A percentile compares a stretch with the other conserved stretches of the same genome.
Conservation (phyloP, 176 grass and related monocot species). For the Aegilops speltoides region DNA sequence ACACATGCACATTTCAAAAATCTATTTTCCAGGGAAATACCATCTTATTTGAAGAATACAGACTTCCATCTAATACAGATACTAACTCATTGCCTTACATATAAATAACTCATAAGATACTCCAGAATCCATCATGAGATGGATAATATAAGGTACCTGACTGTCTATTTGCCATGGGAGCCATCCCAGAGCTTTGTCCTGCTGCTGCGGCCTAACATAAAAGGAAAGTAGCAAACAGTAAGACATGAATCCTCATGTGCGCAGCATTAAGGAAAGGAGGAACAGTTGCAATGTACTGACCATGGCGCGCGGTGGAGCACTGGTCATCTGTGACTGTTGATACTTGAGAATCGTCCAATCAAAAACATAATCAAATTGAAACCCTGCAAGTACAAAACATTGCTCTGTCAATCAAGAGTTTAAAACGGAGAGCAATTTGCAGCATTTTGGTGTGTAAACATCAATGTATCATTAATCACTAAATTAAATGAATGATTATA, state of each 20-base stretch:
- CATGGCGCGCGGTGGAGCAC: slow-evolving; percentile 61
- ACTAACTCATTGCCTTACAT: not conserved
- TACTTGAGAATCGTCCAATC: slow-evolving; percentile 83
- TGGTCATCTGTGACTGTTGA: slow-evolving; percentile 83
- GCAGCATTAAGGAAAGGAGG: not conserved
- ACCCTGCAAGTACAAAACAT: slow-evolving; percentile 42
- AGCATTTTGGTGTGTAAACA: not conserved
- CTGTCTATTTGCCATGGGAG: slow-evolving; percentile 58
- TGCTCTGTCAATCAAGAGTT: not conserved
- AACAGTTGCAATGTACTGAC: slow-evolving; percentile 57
- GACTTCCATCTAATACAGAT: not conserved
- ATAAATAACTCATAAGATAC: not conserved
- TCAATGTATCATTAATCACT: too few species aligned
- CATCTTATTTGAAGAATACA: not conserved
- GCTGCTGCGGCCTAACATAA: slow-evolving; percentile 43
- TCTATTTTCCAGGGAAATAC: not conserved
- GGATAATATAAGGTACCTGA: slow-evolving; percentile 47
- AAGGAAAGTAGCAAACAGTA: slow-evolving; percentile 13
- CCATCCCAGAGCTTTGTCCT: slow-evolving; percentile 80
- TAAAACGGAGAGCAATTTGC: not conserved
- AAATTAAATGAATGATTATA: not conserved
- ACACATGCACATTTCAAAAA: not conserved
- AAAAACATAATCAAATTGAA: slow-evolving; percentile 83
- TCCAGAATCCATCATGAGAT: not conserved
- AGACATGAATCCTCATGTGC: not conserved